Conservation (phyloP, 2,329 filamentous ascomycete genomes). For the Phyllosticta citriasiana region DNA sequence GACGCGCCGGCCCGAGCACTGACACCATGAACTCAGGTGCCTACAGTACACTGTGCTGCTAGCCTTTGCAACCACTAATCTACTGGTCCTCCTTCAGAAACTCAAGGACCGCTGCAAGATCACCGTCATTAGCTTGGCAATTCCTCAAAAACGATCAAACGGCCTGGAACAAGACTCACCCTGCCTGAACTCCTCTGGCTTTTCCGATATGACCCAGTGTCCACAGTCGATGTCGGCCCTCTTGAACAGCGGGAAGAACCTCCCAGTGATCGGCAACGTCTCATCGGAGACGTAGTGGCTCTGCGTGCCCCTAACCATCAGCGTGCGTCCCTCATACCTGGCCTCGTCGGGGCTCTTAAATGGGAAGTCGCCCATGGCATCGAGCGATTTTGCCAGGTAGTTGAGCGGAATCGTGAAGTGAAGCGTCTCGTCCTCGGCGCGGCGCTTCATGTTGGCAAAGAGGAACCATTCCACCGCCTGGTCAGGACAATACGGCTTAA, state of each 20-base stretch:
- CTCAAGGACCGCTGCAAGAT: conserved; percentile 49
- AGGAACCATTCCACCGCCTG: conserved; percentile 81
- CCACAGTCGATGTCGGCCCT: conserved; percentile 66
- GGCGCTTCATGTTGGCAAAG: conserved; percentile 67
- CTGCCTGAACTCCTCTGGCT: conserved; percentile 58
- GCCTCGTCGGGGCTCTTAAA: conserved; percentile 60
- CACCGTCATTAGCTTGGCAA: conserved; percentile 1
- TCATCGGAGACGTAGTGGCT: conserved; percentile 77
- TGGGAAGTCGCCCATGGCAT: conserved; percentile 79
- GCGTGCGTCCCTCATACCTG: conserved; percentile 64
- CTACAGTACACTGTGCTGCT: background rate
- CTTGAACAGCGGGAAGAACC: conserved; percentile 71
- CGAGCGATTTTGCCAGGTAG: conserved; percentile 56
- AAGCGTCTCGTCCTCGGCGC: conserved; percentile 42
- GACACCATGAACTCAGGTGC: background rate
- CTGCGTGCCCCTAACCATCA: conserved; percentile 69
- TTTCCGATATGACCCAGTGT: conserved; percentile 86
- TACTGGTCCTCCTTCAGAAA: conserved; percentile 48
- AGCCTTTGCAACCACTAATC: background rate
- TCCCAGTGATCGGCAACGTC: conserved; percentile 64
- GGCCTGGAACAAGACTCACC: background rate
- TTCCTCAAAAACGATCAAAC: background rate
- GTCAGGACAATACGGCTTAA: conserved; percentile 48
- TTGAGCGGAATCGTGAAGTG: conserved; percentile 73
- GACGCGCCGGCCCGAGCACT: background rate